Evolutionary conservation across 495 filamentous ascomycete genomes (phyloP).

Genomic region (Tuber magnatum): DNA sequence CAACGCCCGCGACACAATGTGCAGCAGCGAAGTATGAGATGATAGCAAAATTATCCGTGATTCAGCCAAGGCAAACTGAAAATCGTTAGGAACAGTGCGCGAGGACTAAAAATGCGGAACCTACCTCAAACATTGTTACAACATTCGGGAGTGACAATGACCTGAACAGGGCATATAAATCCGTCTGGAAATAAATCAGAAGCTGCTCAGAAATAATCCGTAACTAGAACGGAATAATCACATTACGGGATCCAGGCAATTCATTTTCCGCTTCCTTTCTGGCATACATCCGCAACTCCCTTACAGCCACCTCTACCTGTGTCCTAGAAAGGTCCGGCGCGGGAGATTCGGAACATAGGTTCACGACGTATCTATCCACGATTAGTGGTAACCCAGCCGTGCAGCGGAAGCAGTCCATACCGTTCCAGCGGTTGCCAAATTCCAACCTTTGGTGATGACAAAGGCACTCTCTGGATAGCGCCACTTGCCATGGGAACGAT

Average conservation of each 20-base stretch:
- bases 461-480: conserved; percentile 68
- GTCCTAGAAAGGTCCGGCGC: conserved; percentile 88
- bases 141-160: conserved; percentile 84
- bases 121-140: conserved; percentile 73
- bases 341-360: conserved; percentile 90
- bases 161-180: conserved; percentile 89
- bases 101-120: not conserved
- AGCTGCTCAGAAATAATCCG: not conserved
- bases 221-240: conserved; percentile 32
- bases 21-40: conserved; percentile 92
- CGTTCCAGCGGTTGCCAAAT: conserved; percentile 93
- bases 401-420: conserved; percentile 47
- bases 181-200: conserved; percentile 51
- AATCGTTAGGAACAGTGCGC: conserved; percentile 9
- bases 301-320: conserved; percentile 84
- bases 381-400: conserved; percentile 12
- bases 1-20: conserved; percentile 78
- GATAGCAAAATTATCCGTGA: conserved; percentile 93
- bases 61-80: conserved; percentile 73
- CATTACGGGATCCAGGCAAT: conserved; percentile 78
- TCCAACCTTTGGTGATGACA: conserved; percentile 85
- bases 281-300: conserved; percentile 85
- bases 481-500: conserved; percentile 92
- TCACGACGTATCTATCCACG: conserved; percentile 58
- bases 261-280: conserved; percentile 91